phyloP scores from a whole-genome alignment of 129 eudicot genomes.

The Lonicera japonica region DNA sequence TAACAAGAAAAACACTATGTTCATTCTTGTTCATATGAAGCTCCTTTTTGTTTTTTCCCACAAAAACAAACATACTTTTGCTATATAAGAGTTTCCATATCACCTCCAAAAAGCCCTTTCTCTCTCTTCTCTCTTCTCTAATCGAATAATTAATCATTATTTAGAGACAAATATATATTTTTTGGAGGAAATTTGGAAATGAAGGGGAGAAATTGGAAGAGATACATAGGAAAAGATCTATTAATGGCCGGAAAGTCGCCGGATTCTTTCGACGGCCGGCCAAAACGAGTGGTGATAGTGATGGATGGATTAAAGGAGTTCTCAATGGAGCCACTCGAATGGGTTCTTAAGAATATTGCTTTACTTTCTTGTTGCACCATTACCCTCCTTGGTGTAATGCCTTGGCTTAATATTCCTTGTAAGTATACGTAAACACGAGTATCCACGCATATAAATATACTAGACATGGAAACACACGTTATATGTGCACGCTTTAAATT shows the following conservation, averaged over 20 bases:
- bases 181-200: neutral
- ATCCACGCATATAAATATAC: too few species aligned
- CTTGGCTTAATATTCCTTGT: slow-evolving; percentile 66
- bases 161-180: neutral
- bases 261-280: slow-evolving; percentile 18
- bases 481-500: too few species aligned
- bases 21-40: too few species aligned
- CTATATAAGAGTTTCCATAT: neutral
- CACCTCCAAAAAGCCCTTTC: neutral
- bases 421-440: neutral
- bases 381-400: slow-evolving; percentile 53
- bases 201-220: slow-evolving; percentile 2
- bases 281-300: slow-evolving; percentile 54
- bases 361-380: slow-evolving; percentile 34
- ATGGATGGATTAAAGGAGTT: slow-evolving; percentile 53
- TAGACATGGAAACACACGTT: too few species aligned
- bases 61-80: neutral
- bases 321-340: slow-evolving; percentile 45
- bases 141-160: too few species aligned
- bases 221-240: slow-evolving; percentile 23
- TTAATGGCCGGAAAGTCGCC: slow-evolving; percentile 8
- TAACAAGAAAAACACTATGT: too few species aligned
- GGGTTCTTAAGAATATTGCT: slow-evolving; percentile 50
- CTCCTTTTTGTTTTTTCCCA: too few species aligned
- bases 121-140: neutral